Evolutionary conservation across 2,329 filamentous ascomycete genomes (phyloP), one percentile per base, ranked within the genome.

Genomic region (Beauveria asiatica): DNA sequence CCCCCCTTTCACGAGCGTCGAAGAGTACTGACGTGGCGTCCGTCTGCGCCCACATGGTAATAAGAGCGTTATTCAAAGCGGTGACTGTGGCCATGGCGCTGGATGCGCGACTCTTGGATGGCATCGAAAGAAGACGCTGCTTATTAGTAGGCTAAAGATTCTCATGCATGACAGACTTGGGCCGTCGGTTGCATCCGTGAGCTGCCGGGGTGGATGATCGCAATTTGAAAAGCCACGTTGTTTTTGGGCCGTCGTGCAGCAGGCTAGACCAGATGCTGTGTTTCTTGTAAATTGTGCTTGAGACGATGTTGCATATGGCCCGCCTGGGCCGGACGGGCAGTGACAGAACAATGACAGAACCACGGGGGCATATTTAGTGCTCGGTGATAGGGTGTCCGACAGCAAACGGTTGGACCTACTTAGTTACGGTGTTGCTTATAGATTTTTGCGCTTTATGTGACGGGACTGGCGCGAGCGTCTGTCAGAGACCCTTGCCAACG

Each of bases 191-290:
- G 48, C 39, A 59, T 59, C 48, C 56, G 56, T 39, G 33, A 51
- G 23, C 16, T 27, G 23, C 27, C 5, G 2, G 33, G 56, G 46
- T 42, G 56, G 56, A 45, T 51, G 56, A 59, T 59, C 48, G 25
- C 45, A 59, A 59, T 59, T 59, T 51, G n/a, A 4, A n/a, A 37
- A 51, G 56, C 45, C 45, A 58, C 56, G 56, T 39, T 25, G 56
- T 39, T 37, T 9, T 41, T 52, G 11, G 33, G 11, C 33, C 33
- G 6, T 11, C 30, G 27, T 39, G 42, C 54, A 37, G 44, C 54
- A 48, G 19, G 33, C 30, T 53, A 51, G 48, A 41, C 33, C 21
- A 25, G 27, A 51, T 46, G 42, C 52, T 27, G 9, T 23, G 17
- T 42, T 13, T 17, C n/a, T 39, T 7, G 9, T 23, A 1, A 13